A percentile compares a stretch with the other conserved stretches of the same genome.
Evolutionary conservation across 106 monocot genomes (phyloP).

Genomic region (Chionographis japonica): DNA sequence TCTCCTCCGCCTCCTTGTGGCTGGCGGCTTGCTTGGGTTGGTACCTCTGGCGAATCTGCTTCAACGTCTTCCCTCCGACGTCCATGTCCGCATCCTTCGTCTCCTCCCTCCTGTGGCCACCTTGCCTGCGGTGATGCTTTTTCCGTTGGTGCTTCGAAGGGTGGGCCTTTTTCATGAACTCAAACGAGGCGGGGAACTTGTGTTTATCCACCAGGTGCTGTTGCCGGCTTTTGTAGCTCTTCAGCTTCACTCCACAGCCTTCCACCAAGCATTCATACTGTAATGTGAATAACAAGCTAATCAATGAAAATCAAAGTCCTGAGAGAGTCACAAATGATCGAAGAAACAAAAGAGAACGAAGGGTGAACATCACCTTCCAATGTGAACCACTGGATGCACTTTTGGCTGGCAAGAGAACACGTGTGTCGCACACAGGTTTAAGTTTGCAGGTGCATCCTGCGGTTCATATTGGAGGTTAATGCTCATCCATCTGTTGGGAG

Average conservation of each 20-base stretch:
- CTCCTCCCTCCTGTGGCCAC: conserved; percentile 3
- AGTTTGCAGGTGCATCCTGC: too few relatives aligned
- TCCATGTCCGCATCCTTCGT: conserved; percentile 27
- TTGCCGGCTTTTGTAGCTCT: conserved; percentile 74
- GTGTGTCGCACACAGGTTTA: too few relatives aligned
- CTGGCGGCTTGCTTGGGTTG: conserved; percentile 14
- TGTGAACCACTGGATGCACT: too few relatives aligned
- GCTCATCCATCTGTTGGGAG: too few relatives aligned
- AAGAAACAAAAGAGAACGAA: not conserved
- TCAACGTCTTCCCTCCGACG: conserved; percentile 21
- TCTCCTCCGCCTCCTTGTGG: conserved; percentile 10
- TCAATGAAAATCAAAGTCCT: not conserved
- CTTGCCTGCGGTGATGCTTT: conserved; percentile 40
- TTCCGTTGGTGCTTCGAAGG: conserved; percentile 66
- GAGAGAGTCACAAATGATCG: too few relatives aligned
- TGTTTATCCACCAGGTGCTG: conserved; percentile 91
- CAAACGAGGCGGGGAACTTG: conserved; percentile 73
- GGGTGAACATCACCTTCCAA: too few relatives aligned
- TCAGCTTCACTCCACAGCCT: conserved; percentile 85
- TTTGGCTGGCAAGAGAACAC: too few relatives aligned
- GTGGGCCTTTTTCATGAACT: conserved; percentile 75
- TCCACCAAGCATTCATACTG: conserved; percentile 97
- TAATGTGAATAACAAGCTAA: not conserved
- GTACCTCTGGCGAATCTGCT: conserved; percentile 6
- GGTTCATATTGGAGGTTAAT: too few relatives aligned